Conservation (phyloP, 495 filamentous ascomycete species). For the Neurospora sp. region DNA sequence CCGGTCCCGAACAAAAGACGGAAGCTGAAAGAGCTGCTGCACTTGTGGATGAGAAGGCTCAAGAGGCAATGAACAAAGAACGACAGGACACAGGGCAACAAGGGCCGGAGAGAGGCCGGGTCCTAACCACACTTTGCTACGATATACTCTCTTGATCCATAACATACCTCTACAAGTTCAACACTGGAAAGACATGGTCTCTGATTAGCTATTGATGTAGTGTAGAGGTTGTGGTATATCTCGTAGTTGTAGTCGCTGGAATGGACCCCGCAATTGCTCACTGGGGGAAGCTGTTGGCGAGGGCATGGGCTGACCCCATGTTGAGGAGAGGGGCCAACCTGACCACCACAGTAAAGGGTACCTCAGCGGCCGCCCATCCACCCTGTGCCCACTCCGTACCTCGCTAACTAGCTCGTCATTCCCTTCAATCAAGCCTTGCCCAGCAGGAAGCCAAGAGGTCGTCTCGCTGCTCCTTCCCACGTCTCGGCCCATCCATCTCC, state of each 20-base stretch:
- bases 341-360: background rate
- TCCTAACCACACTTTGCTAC: background rate
- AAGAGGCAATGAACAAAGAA: background rate
- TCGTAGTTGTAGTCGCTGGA: background rate
- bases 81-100: background rate
- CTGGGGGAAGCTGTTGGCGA: background rate
- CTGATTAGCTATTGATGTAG: too few species aligned
- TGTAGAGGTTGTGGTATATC: background rate
- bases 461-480: background rate
- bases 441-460: background rate
- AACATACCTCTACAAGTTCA: background rate
- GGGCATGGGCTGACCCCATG: background rate
- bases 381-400: background rate
- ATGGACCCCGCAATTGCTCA: background rate
- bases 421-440: background rate
- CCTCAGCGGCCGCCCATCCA: background rate
- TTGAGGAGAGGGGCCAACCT: background rate
- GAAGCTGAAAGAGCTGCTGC: background rate
- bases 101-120: background rate
- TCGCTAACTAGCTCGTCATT: background rate
- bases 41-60: background rate
- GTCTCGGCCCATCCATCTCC: background rate
- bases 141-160: background rate
- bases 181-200: too few species aligned
- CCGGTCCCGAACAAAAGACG: background rate